A percentile compares a stretch with the other conserved stretches of the same genome.
Evolutionary conservation across 23 red algal species (phyloP).

Genomic region (Agarophyton chilense): DNA sequence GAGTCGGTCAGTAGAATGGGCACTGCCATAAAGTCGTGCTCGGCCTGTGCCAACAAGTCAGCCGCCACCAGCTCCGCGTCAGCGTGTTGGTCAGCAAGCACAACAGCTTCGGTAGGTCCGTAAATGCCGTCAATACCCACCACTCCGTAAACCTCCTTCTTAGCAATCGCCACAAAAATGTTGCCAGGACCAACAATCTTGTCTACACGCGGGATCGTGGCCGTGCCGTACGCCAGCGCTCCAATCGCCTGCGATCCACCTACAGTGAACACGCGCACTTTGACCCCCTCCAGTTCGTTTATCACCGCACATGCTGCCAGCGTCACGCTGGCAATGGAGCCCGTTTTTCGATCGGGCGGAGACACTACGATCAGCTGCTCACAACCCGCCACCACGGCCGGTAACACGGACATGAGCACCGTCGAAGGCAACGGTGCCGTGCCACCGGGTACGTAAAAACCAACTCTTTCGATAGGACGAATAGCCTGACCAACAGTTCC

Average conservation of each 20-base stretch:
- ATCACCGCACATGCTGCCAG: slow-evolving; percentile 67
- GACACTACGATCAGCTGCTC: slow-evolving; percentile 74
- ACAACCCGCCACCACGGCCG: slow-evolving; percentile 89
- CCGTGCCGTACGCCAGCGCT: slow-evolving; percentile 95
- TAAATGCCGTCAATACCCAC: slow-evolving; percentile 93
- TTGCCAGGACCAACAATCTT: slow-evolving; percentile 99
- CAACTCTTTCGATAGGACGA: slow-evolving; percentile 88
- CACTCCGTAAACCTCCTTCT: slow-evolving; percentile 84
- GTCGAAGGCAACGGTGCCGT: slow-evolving; percentile 93
- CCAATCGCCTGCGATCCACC: slow-evolving; percentile 97
- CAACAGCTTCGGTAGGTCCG: slow-evolving; percentile 93
- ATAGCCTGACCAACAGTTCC: slow-evolving; percentile 85
- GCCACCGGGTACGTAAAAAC: slow-evolving; percentile 99
- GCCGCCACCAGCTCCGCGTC: slow-evolving; percentile 80
- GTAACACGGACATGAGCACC: slow-evolving; percentile 89
- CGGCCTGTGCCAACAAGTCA: slow-evolving; percentile 96
- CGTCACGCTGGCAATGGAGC: slow-evolving; percentile 60
- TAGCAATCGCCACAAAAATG: slow-evolving; percentile 93
- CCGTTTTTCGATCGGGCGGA: slow-evolving; percentile 66
- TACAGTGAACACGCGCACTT: slow-evolving; percentile 78
- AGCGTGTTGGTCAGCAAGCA: slow-evolving; percentile 82
- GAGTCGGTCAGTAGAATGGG: slow-evolving; percentile 79
- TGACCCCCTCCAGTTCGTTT: slow-evolving; percentile 67
- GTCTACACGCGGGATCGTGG: slow-evolving; percentile 84
- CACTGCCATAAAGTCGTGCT: slow-evolving; percentile 91